Base-by-base conservation (phyloP, 2,329 filamentous ascomycete genomes). In the Apiospora rasikravindrae region DNA sequence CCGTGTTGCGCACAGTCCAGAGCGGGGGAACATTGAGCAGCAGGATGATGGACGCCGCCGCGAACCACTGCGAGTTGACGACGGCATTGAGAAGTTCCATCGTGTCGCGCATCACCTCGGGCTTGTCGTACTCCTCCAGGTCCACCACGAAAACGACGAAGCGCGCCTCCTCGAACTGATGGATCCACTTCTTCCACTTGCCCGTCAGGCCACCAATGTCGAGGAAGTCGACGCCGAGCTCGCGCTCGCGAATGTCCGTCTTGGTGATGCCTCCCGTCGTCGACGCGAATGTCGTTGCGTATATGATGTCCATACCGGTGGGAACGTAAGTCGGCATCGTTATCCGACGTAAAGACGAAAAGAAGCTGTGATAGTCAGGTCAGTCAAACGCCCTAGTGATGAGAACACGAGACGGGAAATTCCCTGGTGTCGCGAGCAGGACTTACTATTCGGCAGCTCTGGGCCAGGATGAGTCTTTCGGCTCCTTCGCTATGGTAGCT, bases 171-270 rank as follows among this genome's bases (percentile, higher is more conserved):
- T 71, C 70, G 26, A 71, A 71, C 44, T 71, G 70, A 24, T 71
- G 70, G 37, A 71, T 71, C 70, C 70, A 71, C 64, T 71, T 71
- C 44, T 64, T 49, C 24, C 40, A 67, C 29, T 71, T 71, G 44
- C 70, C 70, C 2, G 44, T 49, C 4, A 71, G 70, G 11, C 70
- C 70, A 7, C 70, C 70, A 6, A 71, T 64, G 29, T 71, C 70
- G 61, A 71, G 40, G 11, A 71, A 57, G 19, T 67, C 61, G 16
- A 71, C 49, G 6, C 61, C 64, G 61, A 71, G 57, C 29, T 71
- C 64, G 5, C 42, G 24, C n/a, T 67, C 70, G 13, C 45, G 45
- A 5, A 71, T 51, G 19, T 64, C 57, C 33, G 57, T 64, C 45
- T 51, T 68, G 29, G 64, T 68, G 8, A 67, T 66, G 26, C 49